phyloP scores from a whole-genome alignment of 768 basidiomycete species.

The Mycena metata region DNA sequence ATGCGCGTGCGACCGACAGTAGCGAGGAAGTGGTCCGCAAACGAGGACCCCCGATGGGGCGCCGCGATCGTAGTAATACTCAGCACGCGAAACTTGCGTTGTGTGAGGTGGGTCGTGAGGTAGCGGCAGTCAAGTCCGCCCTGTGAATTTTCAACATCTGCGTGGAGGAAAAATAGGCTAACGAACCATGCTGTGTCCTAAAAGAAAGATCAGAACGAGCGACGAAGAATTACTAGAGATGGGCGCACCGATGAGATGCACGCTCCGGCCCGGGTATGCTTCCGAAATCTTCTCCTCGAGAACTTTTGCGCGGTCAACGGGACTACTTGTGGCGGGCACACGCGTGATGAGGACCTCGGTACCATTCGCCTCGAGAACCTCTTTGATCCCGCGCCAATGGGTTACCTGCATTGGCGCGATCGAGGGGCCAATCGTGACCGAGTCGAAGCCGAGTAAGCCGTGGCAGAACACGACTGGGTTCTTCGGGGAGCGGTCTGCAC shows the following conservation, averaged over 20 bases:
- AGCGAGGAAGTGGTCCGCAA: slow-evolving; percentile 91
- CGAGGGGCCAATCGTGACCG: slow-evolving; percentile 80
- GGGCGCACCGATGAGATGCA: slow-evolving; percentile 85
- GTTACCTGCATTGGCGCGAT: slow-evolving; percentile 88
- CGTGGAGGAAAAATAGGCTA: slow-evolving; percentile 8
- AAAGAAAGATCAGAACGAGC: not conserved
- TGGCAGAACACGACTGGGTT: slow-evolving; percentile 97
- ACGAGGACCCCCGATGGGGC: slow-evolving; percentile 93
- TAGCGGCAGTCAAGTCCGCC: slow-evolving; percentile 96
- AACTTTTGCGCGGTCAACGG: slow-evolving; percentile 89
- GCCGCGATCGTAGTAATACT: slow-evolving; percentile 95
- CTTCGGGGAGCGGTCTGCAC: slow-evolving; percentile 78
- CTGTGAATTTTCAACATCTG: slow-evolving; percentile 45
- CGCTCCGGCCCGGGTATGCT: slow-evolving; percentile 82
- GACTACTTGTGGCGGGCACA: slow-evolving; percentile 93
- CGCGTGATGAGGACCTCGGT: slow-evolving; percentile 92
- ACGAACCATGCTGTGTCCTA: slow-evolving; percentile 82
- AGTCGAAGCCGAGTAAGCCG: slow-evolving; percentile 92
- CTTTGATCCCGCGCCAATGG: slow-evolving; percentile 97
- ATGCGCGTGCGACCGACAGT: slow-evolving; percentile 77
- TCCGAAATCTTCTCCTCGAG: slow-evolving; percentile 87
- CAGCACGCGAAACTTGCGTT: slow-evolving; percentile 83
- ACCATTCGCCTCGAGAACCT: slow-evolving; percentile 90
- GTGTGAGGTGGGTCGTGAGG: slow-evolving; percentile 82
- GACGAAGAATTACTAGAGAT: slow-evolving; percentile 20